These are phyloP conservation scores for Coelastrella sp. DNA, from an alignment of 139 green algal genomes.

Conservation along the genomic window DNA sequence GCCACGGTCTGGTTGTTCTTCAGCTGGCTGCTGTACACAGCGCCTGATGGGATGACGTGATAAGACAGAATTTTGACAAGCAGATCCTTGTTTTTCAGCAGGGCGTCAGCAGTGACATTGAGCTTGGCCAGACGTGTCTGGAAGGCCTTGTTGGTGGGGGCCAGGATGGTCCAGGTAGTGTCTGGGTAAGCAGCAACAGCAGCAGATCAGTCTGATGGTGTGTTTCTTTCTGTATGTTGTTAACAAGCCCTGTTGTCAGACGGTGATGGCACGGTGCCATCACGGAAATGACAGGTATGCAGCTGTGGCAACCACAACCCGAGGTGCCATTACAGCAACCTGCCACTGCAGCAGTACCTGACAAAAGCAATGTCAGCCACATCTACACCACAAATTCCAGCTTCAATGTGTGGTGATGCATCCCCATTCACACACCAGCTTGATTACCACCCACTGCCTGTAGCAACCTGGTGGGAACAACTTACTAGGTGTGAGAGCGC, in stretches of 20 bases:
- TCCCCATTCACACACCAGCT: neutral
- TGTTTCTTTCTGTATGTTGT: neutral
- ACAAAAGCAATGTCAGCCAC: too few relatives aligned
- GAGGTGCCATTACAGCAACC: neutral
- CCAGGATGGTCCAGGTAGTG: slow-evolving; percentile 24
- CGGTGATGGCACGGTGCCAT: too few relatives aligned
- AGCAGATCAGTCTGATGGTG: neutral
- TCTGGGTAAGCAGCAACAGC: neutral
- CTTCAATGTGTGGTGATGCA: too few relatives aligned
- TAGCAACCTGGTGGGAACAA: neutral
- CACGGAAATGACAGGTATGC: neutral
- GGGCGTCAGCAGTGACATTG: neutral
- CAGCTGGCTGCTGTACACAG: slow-evolving; percentile 4
- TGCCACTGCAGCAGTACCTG: too few relatives aligned
- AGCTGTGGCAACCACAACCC: neutral
- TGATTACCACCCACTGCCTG: neutral
- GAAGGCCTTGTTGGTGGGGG: slow-evolving; percentile 25
- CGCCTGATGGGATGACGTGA: slow-evolving; percentile 20
- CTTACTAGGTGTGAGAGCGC: neutral
- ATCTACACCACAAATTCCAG: too few relatives aligned
- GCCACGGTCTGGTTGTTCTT: slow-evolving; percentile 1
- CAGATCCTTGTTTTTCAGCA: slow-evolving; percentile 15
- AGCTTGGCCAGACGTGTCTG: neutral
- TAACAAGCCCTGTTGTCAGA: too few relatives aligned
- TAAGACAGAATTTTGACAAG: slow-evolving; percentile 11